These are phyloP conservation scores for Brasenia schreberi DNA, from an alignment of 164 flowering plant species.

Conservation along the genomic window DNA sequence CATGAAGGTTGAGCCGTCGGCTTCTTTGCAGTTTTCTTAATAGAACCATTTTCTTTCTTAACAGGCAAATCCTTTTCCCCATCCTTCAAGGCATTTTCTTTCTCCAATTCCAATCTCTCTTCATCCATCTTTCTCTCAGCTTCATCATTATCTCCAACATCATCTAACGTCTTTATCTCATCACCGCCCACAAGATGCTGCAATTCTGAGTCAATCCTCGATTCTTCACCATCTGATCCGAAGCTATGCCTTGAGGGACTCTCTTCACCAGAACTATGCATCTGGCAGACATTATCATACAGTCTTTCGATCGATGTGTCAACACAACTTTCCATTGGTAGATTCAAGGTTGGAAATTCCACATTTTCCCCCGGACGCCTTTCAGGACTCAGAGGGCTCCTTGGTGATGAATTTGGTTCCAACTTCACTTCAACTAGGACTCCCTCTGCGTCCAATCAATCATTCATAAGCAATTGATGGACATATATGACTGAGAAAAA, in stretches of 20 bases:
- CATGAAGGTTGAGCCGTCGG: slow-evolving; percentile 21
- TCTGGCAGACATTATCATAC: slow-evolving; percentile 73
- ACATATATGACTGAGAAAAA: neutral
- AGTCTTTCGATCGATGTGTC: slow-evolving; percentile 68
- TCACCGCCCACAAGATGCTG: slow-evolving; percentile 70
- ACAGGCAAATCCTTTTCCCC: neutral
- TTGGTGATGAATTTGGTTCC: slow-evolving; percentile 21
- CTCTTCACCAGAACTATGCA: slow-evolving; percentile 73
- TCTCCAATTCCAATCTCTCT: slow-evolving; percentile 15
- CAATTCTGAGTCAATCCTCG: slow-evolving; percentile 78
- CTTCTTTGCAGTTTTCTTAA: slow-evolving; percentile 15
- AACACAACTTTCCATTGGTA: slow-evolving; percentile 8
- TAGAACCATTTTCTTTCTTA: slow-evolving; percentile 4
- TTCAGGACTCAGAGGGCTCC: slow-evolving; percentile 19
- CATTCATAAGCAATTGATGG: slow-evolving; percentile 27
- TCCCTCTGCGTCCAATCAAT: slow-evolving; percentile 30
- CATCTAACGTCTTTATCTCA: slow-evolving; percentile 55
- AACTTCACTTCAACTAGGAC: slow-evolving; percentile 21
- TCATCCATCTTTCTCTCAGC: slow-evolving; percentile 20
- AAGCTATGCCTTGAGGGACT: slow-evolving; percentile 69
- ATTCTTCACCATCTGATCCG: slow-evolving; percentile 66
- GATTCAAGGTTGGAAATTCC: slow-evolving; percentile 19
- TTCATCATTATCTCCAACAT: slow-evolving; percentile 31
- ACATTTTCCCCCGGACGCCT: slow-evolving; percentile 17
- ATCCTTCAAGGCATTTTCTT: slow-evolving; percentile 22